Evolutionary conservation across 495 filamentous ascomycete genomes (phyloP).

Genomic region (Tuber aestivum): DNA sequence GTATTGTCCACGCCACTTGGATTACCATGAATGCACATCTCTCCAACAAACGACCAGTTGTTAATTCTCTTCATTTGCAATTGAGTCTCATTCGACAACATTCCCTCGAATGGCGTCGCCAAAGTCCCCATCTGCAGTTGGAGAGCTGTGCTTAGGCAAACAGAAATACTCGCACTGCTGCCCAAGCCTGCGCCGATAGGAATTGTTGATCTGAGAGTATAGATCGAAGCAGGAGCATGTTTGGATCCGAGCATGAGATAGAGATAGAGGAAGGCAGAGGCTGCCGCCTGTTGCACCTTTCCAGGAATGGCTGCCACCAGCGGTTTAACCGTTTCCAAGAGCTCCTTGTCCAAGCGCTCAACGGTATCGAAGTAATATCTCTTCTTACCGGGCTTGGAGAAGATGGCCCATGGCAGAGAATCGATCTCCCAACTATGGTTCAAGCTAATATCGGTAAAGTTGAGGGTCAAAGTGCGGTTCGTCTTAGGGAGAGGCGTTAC

Average conservation of each 20-base stretch:
- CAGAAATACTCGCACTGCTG: conserved; percentile 84
- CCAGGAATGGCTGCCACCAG: conserved; percentile 67
- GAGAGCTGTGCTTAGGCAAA: conserved; percentile 81
- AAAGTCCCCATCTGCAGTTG: conserved; percentile 82
- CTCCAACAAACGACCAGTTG: conserved; percentile 92
- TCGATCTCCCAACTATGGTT: conserved; percentile 90
- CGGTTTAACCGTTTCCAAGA: conserved; percentile 70
- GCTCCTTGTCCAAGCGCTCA: conserved; percentile 72
- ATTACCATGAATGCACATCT: conserved; percentile 95
- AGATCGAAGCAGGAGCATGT: conserved; percentile 70
- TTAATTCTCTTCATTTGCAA: conserved; percentile 90
- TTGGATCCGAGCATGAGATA: conserved; percentile 79
- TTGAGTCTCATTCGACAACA: conserved; percentile 71
- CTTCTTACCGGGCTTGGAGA: conserved; percentile 74
- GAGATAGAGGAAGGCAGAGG: conserved; percentile 82
- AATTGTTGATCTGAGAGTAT: conserved; percentile 88
- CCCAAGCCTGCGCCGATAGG: conserved; percentile 88
- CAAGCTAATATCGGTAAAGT: conserved; percentile 79
- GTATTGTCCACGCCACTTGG: conserved; percentile 97
- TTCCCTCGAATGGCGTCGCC: conserved; percentile 80
- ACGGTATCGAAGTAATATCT: conserved; percentile 83
- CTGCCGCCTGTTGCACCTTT: conserved; percentile 73
- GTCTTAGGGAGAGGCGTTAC: conserved; percentile 87
- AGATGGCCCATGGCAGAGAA: conserved; percentile 73
- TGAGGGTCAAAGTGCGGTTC: conserved; percentile 72